These are phyloP conservation scores for Schoenoplectus triqueter DNA, from an alignment of 202 grass and related monocot genomes.

Conservation along the genomic window DNA sequence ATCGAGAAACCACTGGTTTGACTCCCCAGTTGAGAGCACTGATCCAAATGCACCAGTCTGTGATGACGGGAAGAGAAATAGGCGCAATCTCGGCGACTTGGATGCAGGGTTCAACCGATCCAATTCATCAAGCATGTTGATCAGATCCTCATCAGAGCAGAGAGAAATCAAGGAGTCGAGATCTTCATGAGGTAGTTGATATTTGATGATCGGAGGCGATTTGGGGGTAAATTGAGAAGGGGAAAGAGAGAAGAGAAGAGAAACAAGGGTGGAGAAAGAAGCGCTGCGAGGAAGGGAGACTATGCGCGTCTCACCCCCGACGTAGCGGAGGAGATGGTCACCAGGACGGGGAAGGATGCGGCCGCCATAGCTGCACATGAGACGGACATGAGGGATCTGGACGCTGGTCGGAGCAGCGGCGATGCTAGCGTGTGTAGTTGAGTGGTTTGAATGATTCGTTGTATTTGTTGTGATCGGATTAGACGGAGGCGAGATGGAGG, in stretches of 20 bases:
- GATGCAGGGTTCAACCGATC: conserved; percentile 53
- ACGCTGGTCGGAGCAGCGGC: conserved; percentile 23
- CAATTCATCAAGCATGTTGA: conserved; percentile 81
- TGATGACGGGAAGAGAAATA: conserved; percentile 67
- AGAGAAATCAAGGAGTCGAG: conserved; percentile 83
- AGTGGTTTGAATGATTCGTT: conserved; percentile 1
- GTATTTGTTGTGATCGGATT: conserved; percentile 19
- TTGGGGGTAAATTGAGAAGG: conserved; percentile 41
- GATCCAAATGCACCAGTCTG: conserved; percentile 47
- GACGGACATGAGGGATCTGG: conserved; percentile 44
- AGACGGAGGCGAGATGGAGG: conserved; percentile 39
- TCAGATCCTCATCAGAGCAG: conserved; percentile 81
- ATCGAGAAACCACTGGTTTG: conserved; percentile 85
- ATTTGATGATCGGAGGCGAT: conserved; percentile 50
- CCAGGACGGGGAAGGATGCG: conserved; percentile 74
- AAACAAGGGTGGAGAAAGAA: conserved; percentile 52
- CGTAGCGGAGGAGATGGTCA: conserved; percentile 73
- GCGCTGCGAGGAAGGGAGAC: conserved; percentile 62
- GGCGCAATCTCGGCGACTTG: conserved; percentile 63
- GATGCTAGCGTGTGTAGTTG: background rate
- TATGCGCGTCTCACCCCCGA: conserved; percentile 85
- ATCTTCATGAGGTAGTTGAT: conserved; percentile 75
- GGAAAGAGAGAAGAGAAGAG: conserved; percentile 49
- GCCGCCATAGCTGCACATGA: conserved; percentile 92
- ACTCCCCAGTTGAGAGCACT: conserved; percentile 49